Conservation (phyloP, 495 filamentous ascomycete species). For the Xylaria castorea region DNA sequence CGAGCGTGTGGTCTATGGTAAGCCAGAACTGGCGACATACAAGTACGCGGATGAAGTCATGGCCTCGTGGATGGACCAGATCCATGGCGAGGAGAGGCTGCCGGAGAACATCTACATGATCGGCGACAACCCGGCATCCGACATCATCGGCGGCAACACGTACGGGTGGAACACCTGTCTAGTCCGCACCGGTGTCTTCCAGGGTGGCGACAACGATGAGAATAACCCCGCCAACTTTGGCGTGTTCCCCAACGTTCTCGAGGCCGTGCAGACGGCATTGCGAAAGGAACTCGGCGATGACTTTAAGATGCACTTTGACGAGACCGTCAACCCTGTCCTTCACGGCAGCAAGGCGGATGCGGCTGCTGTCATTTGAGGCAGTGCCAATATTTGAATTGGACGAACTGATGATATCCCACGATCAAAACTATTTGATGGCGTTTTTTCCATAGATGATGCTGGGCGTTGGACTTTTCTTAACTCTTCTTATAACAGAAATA, state of each 20-base stretch:
- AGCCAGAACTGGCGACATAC: constrained; percentile 81
- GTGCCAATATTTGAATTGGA: neutral
- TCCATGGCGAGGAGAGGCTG: constrained; percentile 73
- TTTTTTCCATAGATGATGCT: constrained; percentile 10
- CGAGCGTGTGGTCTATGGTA: constrained; percentile 85
- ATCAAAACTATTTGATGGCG: constrained; percentile 12
- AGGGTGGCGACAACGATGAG: constrained; percentile 79
- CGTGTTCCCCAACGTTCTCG: constrained; percentile 79
- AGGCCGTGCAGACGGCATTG: constrained; percentile 95
- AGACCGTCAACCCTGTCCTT: constrained; percentile 67
- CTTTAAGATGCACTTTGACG: constrained; percentile 58
- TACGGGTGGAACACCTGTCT: constrained; percentile 87
- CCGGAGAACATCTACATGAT: constrained; percentile 83
- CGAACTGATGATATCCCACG: constrained; percentile 31
- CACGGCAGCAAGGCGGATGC: constrained; percentile 54
- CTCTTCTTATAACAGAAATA: neutral
- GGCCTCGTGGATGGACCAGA: constrained; percentile 74
- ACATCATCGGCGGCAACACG: constrained; percentile 81
- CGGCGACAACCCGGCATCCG: constrained; percentile 79
- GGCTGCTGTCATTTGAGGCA: constrained; percentile 37
- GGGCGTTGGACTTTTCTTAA: constrained; percentile 7
- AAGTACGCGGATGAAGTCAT: constrained; percentile 82
- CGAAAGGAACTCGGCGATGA: constrained; percentile 75
- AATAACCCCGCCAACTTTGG: constrained; percentile 94
- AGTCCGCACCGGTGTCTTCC: constrained; percentile 67